Evolutionary conservation across 148 eudicot species (phyloP), one percentile per base, ranked within the genome.

Genomic region (Rhododendron ferrugineum): DNA sequence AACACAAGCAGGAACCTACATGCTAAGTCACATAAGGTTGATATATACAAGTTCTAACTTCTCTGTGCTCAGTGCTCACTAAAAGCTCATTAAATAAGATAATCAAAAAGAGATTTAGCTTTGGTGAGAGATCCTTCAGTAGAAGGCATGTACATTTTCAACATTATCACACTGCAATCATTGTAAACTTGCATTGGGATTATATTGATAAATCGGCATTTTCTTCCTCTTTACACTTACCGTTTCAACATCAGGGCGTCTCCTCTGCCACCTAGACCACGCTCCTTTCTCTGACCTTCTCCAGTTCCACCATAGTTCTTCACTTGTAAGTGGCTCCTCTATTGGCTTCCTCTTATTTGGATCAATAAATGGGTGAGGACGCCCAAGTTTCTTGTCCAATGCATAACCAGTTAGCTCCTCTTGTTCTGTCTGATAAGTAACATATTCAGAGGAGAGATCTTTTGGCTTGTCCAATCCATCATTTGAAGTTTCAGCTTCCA

Each of bases 261-360:
- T 89, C 92, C 95, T 93, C 84, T 97, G 99, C 98, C 98, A 97
- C 88, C 99, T 91, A 72, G 99, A 97, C 99, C 99, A 95, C 78
- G 89, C 92, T 54, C 60, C 95, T 84, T 92, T 90, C 47, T 94
- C 98, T 0, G 99, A 95, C 82, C 92, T 97, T 89, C 99, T 95
- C 99, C 99, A 97, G 87, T 95, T 91, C 99, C 99, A 97, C 99
- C 99, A 97, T 79, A 97, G 94, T 74, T 93, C 98, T 79, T 97
- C 99, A 89, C 95, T 97, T 44, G 96, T 83, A 56, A 94, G 98
- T 60, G 95, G 86, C 75, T 97, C 91, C 82, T 87, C 91, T 47
- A 92, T 90, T 28, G 98, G 92, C 83, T 89, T 95, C 90, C 89
- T 94, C 10, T 46, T 89, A 84, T 89, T 91, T 34, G 99, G 99